These are phyloP conservation scores for Ustilago esculenta DNA, from an alignment of 1,284 basidiomycete species.

Conservation along the genomic window DNA sequence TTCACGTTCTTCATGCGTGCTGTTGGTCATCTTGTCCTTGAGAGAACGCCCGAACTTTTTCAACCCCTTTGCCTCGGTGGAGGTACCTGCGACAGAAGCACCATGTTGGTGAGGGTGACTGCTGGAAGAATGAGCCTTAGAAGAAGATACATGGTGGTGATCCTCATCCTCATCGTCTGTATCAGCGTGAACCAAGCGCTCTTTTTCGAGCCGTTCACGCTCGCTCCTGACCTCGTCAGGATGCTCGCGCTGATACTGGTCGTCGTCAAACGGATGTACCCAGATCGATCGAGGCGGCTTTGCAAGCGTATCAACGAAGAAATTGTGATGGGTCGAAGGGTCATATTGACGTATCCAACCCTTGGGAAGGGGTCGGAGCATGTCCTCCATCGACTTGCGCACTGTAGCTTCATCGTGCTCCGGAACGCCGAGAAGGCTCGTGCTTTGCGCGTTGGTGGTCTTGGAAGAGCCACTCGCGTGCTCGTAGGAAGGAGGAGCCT, in stretches of 20 bases:
- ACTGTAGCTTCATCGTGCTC: constrained; percentile 5
- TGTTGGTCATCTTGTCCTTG: constrained; percentile 65
- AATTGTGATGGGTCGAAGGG: constrained; percentile 49
- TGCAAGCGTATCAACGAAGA: constrained; percentile 63
- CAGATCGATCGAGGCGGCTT: constrained; percentile 66
- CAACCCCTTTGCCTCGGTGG: constrained; percentile 27
- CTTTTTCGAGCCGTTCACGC: constrained; percentile 18
- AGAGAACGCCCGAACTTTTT: constrained; percentile 58
- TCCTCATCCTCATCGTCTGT: constrained; percentile 51
- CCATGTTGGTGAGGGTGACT: neutral
- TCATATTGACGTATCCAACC: constrained; percentile 65
- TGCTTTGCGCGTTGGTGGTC: neutral
- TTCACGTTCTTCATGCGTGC: constrained; percentile 60
- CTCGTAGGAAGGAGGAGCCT: constrained; percentile 44
- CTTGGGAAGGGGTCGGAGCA: constrained; percentile 52
- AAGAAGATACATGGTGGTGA: neutral
- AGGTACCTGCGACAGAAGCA: neutral
- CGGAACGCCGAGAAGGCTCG: constrained; percentile 16
- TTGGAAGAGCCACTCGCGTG: constrained; percentile 23
- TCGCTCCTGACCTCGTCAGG: constrained; percentile 24
- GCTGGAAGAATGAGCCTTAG: neutral
- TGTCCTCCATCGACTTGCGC: constrained; percentile 46
- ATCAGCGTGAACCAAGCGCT: constrained; percentile 40
- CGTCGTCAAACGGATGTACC: constrained; percentile 63
- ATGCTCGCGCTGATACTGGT: constrained; percentile 37